These are phyloP conservation scores for Dactylellina haptotyla DNA, from an alignment of 2,329 filamentous ascomycete species.

Conservation along the genomic window DNA sequence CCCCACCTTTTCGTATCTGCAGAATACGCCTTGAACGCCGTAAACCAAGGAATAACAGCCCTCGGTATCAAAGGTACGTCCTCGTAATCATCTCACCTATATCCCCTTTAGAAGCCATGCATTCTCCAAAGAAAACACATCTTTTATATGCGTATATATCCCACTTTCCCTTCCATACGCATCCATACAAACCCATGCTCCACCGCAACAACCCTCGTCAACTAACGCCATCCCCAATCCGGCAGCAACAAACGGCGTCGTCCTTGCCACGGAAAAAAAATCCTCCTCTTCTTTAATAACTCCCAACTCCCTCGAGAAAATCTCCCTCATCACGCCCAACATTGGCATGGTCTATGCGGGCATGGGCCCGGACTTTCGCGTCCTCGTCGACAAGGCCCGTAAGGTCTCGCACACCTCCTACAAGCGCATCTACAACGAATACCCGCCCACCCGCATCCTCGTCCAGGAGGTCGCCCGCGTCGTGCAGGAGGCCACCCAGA, in stretches of 20 bases:
- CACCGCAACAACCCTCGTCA: no score
- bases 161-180: background rate
- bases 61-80: constrained; percentile 92
- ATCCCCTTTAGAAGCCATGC: background rate
- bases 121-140: background rate
- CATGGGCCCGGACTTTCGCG: constrained; percentile 98
- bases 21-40: constrained; percentile 99
- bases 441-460: constrained; percentile 98
- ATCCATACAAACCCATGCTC: constrained; percentile 3
- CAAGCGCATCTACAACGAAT: constrained; percentile 99
- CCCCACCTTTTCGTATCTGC: constrained; percentile 25
- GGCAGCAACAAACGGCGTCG: constrained; percentile 95
- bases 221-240: constrained; percentile 54
- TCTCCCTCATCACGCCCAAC: constrained; percentile 97
- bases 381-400: constrained; percentile 95
- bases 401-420: constrained; percentile 98
- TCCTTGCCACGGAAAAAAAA: constrained; percentile 99
- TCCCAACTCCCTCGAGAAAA: constrained; percentile 91
- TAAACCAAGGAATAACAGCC: constrained; percentile 98
- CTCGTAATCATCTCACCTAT: background rate
- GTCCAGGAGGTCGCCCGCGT: constrained; percentile 97
- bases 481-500: constrained; percentile 99
- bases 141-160: background rate
- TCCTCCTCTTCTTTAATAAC: constrained; percentile 97
- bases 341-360: constrained; percentile 99